These are phyloP conservation scores for Solanum virginianum DNA, from an alignment of 257 asterid species.

Conservation along the genomic window DNA sequence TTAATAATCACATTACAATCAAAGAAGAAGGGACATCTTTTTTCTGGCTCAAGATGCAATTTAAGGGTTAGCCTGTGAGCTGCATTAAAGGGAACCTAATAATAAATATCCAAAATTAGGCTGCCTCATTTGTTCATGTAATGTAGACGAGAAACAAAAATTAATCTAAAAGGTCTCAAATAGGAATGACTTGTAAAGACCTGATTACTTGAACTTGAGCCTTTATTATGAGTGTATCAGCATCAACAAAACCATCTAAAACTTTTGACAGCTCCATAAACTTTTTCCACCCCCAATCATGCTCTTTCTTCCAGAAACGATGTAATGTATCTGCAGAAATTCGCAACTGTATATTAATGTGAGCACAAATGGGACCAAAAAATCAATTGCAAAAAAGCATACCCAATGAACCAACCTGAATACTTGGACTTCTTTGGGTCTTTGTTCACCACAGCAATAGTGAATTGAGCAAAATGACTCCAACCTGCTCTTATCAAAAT, in stretches of 20 bases:
- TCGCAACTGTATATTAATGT: neutral
- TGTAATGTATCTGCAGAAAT: constrained; percentile 47
- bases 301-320: constrained; percentile 73
- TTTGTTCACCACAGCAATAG: constrained; percentile 67
- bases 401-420: constrained; percentile 42
- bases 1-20: neutral
- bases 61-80: neutral
- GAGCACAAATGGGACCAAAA: neutral
- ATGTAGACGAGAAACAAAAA: neutral
- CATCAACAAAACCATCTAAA: constrained; percentile 57
- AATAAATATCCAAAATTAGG: neutral
- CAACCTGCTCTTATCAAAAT: constrained; percentile 45
- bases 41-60: neutral
- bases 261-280: constrained; percentile 72
- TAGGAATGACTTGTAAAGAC: constrained; percentile 8
- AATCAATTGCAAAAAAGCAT: neutral
- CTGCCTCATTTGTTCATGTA: neutral
- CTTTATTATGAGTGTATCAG: constrained; percentile 56
- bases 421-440: constrained; percentile 77
- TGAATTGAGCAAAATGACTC: constrained; percentile 97
- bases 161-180: neutral
- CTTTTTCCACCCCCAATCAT: constrained; percentile 89
- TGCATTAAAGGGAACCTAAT: neutral
- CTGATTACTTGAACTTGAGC: constrained; percentile 79
- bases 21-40: neutral